Evolutionary conservation across 805 yeast genomes (phyloP).

Genomic region (Metschnikowia lochheadii): DNA sequence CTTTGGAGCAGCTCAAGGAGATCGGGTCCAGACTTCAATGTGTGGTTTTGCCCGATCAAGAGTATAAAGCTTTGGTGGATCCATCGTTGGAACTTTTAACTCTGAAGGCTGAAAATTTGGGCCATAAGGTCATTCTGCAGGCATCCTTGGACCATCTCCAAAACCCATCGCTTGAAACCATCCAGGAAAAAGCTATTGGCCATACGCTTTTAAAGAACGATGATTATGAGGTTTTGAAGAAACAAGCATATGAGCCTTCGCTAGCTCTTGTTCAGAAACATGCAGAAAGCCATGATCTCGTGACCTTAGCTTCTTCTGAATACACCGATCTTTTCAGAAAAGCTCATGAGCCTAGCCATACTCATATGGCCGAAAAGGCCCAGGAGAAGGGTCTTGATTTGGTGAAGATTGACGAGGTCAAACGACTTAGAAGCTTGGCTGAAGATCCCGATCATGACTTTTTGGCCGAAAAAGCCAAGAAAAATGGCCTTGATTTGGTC

Average conservation of each 20-base stretch:
- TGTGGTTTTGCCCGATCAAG: slow-evolving; percentile 11
- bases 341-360: slow-evolving; percentile 30
- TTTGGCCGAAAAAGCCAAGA: slow-evolving; percentile 8
- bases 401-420: slow-evolving; percentile 8
- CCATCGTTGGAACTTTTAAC: slow-evolving; percentile 7
- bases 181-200: slow-evolving; percentile 17
- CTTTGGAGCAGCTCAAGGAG: slow-evolving; percentile 17
- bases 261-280: slow-evolving; percentile 31
- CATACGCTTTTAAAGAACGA: slow-evolving; percentile 15
- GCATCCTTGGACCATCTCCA: slow-evolving; percentile 5
- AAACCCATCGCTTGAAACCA: slow-evolving; percentile 15
- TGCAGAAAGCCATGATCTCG: slow-evolving; percentile 30
- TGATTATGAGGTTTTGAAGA: slow-evolving; percentile 15
- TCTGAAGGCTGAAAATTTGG: slow-evolving; percentile 2
- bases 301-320: slow-evolving; percentile 30
- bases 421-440: neutral
- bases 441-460: slow-evolving; percentile 7
- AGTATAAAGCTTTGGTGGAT: slow-evolving; percentile 6
- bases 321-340: slow-evolving; percentile 28
- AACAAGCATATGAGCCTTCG: slow-evolving; percentile 17
- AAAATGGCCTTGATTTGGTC: slow-evolving; percentile 2
- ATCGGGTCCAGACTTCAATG: slow-evolving; percentile 13
- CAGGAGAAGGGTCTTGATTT: slow-evolving; percentile 6
- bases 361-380: slow-evolving; percentile 17
- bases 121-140: slow-evolving; percentile 4